Conservation (phyloP, 768 basidiomycete genomes). For the Lactarius akahatsu region DNA sequence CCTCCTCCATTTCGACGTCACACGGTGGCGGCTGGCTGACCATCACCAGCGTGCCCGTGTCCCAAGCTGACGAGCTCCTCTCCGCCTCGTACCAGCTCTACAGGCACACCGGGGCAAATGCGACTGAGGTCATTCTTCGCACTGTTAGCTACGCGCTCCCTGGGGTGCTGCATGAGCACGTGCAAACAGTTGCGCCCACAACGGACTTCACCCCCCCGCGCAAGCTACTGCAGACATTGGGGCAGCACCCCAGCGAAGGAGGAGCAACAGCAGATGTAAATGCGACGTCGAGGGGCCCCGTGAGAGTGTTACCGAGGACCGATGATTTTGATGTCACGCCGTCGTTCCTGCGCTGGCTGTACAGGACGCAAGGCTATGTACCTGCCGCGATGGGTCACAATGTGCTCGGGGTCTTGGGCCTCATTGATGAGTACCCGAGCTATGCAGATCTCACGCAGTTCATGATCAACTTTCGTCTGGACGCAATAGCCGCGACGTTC, state of each 20-base stretch:
- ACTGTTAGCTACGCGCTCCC: background rate
- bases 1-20: background rate
- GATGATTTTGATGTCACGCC: background rate
- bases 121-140: background rate
- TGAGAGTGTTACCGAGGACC: background rate
- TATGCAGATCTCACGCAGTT: too few species aligned
- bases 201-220: background rate
- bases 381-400: too few species aligned
- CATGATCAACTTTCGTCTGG: too few species aligned
- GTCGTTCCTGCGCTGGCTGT: too few species aligned
- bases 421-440: too few species aligned
- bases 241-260: background rate
- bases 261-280: background rate
- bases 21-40: background rate
- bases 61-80: background rate
- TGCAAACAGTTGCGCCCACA: background rate
- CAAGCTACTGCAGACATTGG: background rate
- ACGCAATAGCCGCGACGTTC: too few species aligned
- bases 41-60: background rate
- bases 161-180: background rate
- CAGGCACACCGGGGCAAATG: background rate
- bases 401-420: too few species aligned
- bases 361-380: too few species aligned
- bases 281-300: background rate
- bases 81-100: background rate